Percentiles rank a stretch among this genome's conserved stretches.
Conservation (phyloP, 2,329 filamentous ascomycete genomes). For the Leptodontidium sp. region DNA sequence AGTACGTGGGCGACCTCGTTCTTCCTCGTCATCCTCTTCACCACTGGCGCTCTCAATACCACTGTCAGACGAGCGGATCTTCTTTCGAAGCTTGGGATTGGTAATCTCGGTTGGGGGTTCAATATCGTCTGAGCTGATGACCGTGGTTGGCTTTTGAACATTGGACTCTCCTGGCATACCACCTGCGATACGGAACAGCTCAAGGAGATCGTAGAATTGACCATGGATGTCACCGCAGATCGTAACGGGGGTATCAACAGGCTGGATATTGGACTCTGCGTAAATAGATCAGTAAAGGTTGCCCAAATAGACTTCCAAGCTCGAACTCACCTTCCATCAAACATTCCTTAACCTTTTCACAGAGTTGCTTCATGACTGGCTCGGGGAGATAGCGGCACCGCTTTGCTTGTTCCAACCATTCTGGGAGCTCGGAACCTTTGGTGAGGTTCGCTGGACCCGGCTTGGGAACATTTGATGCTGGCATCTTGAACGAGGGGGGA, state of each 20-base stretch:
- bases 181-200: slow-evolving; percentile 94
- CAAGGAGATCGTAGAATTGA: slow-evolving; percentile 97
- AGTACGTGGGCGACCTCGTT: slow-evolving; percentile 56
- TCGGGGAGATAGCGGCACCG: slow-evolving; percentile 97
- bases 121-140: slow-evolving; percentile 90
- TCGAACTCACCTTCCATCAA: slow-evolving; percentile 86
- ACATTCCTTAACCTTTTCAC: slow-evolving; percentile 98
- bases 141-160: slow-evolving; percentile 72
- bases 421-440: slow-evolving; percentile 85
- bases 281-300: slow-evolving; percentile 34
- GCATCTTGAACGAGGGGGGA: slow-evolving; percentile 18
- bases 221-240: slow-evolving; percentile 98
- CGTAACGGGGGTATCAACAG: slow-evolving; percentile 95
- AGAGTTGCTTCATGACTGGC: slow-evolving; percentile 96
- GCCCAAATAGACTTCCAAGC: neutral
- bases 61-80: slow-evolving; percentile 72
- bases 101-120: slow-evolving; percentile 91
- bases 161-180: slow-evolving; percentile 91
- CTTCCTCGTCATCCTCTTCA: slow-evolving; percentile 59
- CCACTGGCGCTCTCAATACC: slow-evolving; percentile 57
- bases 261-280: slow-evolving; percentile 97
- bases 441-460: slow-evolving; percentile 88
- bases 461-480: slow-evolving; percentile 70
- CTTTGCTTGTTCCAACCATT: slow-evolving; percentile 97
- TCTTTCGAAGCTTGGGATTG: slow-evolving; percentile 85